phyloP scores from a whole-genome alignment of 1,139 yeast species.

The Pichiaceae sp. region DNA sequence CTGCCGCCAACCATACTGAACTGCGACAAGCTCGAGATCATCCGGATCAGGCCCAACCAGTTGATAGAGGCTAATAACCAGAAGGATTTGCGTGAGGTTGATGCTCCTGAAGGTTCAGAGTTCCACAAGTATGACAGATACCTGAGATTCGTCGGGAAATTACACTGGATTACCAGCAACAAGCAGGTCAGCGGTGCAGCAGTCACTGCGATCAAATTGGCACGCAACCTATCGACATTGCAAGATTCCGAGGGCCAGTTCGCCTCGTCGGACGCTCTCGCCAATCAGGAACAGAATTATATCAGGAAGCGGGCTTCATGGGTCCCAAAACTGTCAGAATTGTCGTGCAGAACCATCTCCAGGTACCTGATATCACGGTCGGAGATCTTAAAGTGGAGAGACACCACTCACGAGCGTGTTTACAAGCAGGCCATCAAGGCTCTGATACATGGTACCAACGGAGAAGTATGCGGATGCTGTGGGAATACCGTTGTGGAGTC shows the following conservation, averaged over 20 bases:
- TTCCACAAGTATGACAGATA: slow-evolving; percentile 8
- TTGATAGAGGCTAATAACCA: slow-evolving; percentile 12
- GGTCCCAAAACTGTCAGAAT: slow-evolving; percentile 34
- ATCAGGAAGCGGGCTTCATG: slow-evolving; percentile 8
- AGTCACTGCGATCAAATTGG: slow-evolving; percentile 15
- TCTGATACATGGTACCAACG: slow-evolving; percentile 33
- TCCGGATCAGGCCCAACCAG: slow-evolving; percentile 45
- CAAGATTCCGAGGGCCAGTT: slow-evolving; percentile 10
- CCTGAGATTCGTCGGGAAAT: slow-evolving; percentile 17
- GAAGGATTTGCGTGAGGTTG: slow-evolving; percentile 1
- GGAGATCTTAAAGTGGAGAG: slow-evolving; percentile 39
- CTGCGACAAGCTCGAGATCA: slow-evolving; percentile 32
- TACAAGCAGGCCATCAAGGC: slow-evolving; percentile 35
- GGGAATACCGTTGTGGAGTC: slow-evolving; percentile 34
- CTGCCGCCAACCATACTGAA: slow-evolving; percentile 49
- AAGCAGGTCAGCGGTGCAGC: slow-evolving; percentile 14
- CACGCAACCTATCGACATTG: slow-evolving; percentile 21
- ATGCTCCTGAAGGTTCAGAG: neutral
- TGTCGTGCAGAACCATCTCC: slow-evolving; percentile 36
- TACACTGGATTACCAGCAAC: slow-evolving; percentile 20
- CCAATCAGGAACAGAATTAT: slow-evolving; percentile 6
- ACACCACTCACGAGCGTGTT: slow-evolving; percentile 27
- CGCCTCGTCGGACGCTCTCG: neutral
- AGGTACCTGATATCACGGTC: slow-evolving; percentile 34
- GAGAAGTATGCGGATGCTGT: slow-evolving; percentile 47